phyloP scores from a whole-genome alignment of 1,139 yeast genomes.

The Sugiyamaella novakii region DNA sequence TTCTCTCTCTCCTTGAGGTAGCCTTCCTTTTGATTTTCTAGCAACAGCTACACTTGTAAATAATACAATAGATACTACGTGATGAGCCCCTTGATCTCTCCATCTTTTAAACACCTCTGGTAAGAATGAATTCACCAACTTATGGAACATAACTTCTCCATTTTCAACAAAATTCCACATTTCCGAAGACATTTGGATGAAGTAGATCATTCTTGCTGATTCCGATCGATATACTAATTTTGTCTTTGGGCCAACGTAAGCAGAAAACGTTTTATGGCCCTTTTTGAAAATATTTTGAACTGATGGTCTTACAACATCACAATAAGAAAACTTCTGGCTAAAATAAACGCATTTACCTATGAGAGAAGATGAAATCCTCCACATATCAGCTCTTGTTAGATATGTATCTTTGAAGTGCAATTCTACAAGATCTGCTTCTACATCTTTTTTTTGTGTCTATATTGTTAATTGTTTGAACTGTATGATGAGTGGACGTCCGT shows the following conservation, averaged over 20 bases:
- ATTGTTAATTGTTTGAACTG: conserved; percentile 8
- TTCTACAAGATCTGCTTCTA: conserved; percentile 80
- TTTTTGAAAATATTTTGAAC: conserved; percentile 69
- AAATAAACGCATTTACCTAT: conserved; percentile 65
- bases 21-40: conserved; percentile 25
- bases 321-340: conserved; percentile 64
- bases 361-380: conserved; percentile 71
- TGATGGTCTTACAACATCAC: conserved; percentile 64
- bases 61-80: conserved; percentile 84
- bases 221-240: conserved; percentile 86
- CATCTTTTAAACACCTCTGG: conserved; percentile 89
- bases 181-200: conserved; percentile 87
- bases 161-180: conserved; percentile 99
- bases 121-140: conserved; percentile 83
- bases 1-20: conserved; percentile 68
- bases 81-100: conserved; percentile 86
- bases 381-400: conserved; percentile 90
- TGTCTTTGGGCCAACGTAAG: conserved; percentile 72
- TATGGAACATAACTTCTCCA: conserved; percentile 92
- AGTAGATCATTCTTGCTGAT: conserved; percentile 77
- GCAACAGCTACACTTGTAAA: conserved; percentile 80
- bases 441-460: conserved; percentile 45
- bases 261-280: conserved; percentile 57
- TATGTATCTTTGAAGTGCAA: conserved; percentile 78
- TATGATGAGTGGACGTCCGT: no score